Base-by-base conservation (phyloP, 805 yeast species). In the Schwanniomyces vanrijiae region DNA sequence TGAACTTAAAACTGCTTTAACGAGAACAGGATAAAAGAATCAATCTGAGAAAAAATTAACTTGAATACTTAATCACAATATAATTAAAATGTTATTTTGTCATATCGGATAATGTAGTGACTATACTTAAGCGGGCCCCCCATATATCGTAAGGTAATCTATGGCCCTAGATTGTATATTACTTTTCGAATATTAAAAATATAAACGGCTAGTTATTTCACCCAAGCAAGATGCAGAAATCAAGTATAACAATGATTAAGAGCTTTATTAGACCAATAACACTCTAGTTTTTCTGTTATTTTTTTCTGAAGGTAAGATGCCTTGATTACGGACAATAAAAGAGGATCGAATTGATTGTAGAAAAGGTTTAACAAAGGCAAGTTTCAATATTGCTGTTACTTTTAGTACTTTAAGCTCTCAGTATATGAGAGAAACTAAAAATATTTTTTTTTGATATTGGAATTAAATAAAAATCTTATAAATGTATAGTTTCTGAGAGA, bases 321-420 rank as follows among this genome's bases (percentile, higher is more conserved):
- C 9, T 52, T 75, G n/a, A 60, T 78, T 25, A 75, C 84, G 86
- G 86, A 13, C 83, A 78, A n/a, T 76, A 82, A 16, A 73, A 80
- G 18, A 86, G 86, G 4, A 81, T 81, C 50, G 86, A 84, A 2
- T 71, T 71, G 21, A 76, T 75, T 37, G 75, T 79, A 43, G 81
- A 19, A 59, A 65, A 25, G 84, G 78, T 11, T 62, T 79, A 22
- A 83, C 82, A 1, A 72, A 73, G 43, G 80, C 81, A 21, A 81
- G 81, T 10, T 71, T 77, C 9, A 52, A 65, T 63, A 55, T 51
- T 28, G 22, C 52, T 16, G 52, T 54, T 14, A 55, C 78, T 16
- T 65, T 73, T 25, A 77, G 75, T 49, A 44, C 71, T 49, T 58
- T 73, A 11, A 51, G 62, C 14, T 52, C 62, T 3, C 55, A 37